Conservation (phyloP, 441 rosid genomes). For the Populus hybrid region DNA sequence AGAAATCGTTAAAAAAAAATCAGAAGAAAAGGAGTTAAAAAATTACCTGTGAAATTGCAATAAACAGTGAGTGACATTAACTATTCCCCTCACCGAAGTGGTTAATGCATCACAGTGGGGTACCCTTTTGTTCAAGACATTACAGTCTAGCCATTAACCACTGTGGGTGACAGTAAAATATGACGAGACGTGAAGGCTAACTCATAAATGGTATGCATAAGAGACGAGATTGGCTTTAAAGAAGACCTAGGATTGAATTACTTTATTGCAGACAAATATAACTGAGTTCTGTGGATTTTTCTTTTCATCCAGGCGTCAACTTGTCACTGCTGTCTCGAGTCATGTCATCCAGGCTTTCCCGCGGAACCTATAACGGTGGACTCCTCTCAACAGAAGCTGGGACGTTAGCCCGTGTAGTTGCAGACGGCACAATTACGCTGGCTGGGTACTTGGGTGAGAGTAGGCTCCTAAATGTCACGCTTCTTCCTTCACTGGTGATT, state of each 20-base stretch:
- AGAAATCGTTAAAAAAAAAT: too few relatives aligned
- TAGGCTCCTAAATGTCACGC: constrained; percentile 73
- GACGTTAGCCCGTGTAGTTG: constrained; percentile 88
- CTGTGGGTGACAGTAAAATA: too few relatives aligned
- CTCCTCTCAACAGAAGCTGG: constrained; percentile 97
- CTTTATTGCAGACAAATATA: too few relatives aligned
- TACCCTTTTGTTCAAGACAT: too few relatives aligned
- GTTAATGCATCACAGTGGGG: too few relatives aligned
- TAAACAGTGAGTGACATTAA: too few relatives aligned
- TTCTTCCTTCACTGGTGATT: constrained; percentile 78
- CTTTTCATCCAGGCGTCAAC: constrained; percentile 65
- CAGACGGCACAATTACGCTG: constrained; percentile 87
- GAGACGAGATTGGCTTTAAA: neutral
- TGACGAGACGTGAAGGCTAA: too few relatives aligned
- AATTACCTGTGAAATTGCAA: too few relatives aligned
- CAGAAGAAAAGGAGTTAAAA: too few relatives aligned
- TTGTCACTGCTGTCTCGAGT: constrained; percentile 89
- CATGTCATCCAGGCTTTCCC: constrained; percentile 95
- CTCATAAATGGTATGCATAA: neutral
- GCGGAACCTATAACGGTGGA: constrained; percentile 98
- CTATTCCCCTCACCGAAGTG: too few relatives aligned
- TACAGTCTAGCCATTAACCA: too few relatives aligned
- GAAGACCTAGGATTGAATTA: neutral
- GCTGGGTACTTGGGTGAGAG: constrained; percentile 79
- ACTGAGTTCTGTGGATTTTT: neutral